Evolutionary conservation across 805 yeast genomes (phyloP).

Genomic region (Ogataea nakhonphanomensis): DNA sequence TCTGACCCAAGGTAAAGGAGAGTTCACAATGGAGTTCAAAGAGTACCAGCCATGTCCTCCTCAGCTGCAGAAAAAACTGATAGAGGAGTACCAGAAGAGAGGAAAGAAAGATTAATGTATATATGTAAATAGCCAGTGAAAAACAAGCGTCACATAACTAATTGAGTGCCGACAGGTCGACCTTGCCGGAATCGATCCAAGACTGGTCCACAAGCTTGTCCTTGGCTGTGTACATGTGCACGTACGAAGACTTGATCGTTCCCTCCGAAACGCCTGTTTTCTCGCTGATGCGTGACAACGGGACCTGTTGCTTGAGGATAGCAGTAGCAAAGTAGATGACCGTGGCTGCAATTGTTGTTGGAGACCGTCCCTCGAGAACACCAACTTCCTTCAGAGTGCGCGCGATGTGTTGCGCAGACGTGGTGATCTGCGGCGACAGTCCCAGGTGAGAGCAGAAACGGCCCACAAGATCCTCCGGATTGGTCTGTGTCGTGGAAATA

Average conservation of each 20-base stretch:
- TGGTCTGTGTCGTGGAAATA: conserved; percentile 74
- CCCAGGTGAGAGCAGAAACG: conserved; percentile 96
- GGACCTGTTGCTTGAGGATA: conserved; percentile 74
- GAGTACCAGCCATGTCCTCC: conserved; percentile 89
- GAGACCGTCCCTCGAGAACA: conserved; percentile 93
- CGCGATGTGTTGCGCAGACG: conserved; percentile 91
- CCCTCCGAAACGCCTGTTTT: conserved; percentile 97
- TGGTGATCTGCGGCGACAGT: conserved; percentile 74
- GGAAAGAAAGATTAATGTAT: conserved; percentile 27
- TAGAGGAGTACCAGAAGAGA: conserved; percentile 75
- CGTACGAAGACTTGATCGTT: conserved; percentile 89
- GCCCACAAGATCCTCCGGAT: conserved; percentile 91
- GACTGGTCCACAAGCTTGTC: conserved; percentile 69
- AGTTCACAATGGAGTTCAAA: conserved; percentile 91
- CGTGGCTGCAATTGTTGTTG: conserved; percentile 96
- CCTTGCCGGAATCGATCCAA: conserved; percentile 70
- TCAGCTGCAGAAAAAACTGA: conserved; percentile 84
- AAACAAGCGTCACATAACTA: background rate
- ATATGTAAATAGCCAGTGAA: conserved; percentile 5
- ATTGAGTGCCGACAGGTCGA: conserved; percentile 34
- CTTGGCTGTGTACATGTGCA: conserved; percentile 71
- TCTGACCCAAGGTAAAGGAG: conserved; percentile 98
- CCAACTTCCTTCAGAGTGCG: conserved; percentile 87
- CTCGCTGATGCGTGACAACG: conserved; percentile 81
- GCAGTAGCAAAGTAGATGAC: conserved; percentile 91